Evolutionary conservation across 1,139 yeast genomes (phyloP).

Genomic region (Kurtzmaniella quercitrusa): DNA sequence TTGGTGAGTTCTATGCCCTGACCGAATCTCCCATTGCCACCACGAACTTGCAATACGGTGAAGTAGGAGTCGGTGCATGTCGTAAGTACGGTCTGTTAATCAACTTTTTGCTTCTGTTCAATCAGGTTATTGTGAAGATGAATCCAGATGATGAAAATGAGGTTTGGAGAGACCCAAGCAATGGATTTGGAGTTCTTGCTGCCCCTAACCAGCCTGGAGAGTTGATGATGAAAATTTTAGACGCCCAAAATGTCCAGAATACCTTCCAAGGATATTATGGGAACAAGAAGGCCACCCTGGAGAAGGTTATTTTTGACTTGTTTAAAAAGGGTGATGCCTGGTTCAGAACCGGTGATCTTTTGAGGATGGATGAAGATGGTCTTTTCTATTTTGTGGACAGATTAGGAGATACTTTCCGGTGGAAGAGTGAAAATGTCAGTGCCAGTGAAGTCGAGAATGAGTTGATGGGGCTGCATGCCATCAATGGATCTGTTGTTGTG

Average conservation of each 20-base stretch:
- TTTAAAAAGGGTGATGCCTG: constrained; percentile 87
- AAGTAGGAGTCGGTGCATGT: constrained; percentile 85
- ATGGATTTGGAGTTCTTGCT: constrained; percentile 52
- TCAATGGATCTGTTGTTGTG: constrained; percentile 77
- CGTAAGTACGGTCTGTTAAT: constrained; percentile 74
- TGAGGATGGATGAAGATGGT: constrained; percentile 65
- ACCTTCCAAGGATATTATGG: constrained; percentile 90
- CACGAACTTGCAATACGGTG: constrained; percentile 76
- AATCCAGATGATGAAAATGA: constrained; percentile 78
- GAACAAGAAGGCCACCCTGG: constrained; percentile 71
- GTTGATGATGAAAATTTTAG: constrained; percentile 68
- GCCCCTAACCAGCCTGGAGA: constrained; percentile 74
- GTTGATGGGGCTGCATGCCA: constrained; percentile 47
- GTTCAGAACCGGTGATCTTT: constrained; percentile 84
- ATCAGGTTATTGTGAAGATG: constrained; percentile 65
- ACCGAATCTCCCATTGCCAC: constrained; percentile 92
- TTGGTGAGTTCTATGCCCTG: constrained; percentile 93
- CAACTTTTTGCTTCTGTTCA: constrained; percentile 48
- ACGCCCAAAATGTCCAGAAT: constrained; percentile 59
- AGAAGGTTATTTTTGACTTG: constrained; percentile 70
- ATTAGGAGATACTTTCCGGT: constrained; percentile 92
- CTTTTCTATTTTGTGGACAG: constrained; percentile 84
- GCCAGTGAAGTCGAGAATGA: constrained; percentile 90
- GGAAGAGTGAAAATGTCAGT: constrained; percentile 96
- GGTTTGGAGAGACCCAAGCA: constrained; percentile 63